A percentile compares a stretch with the other conserved stretches of the same genome.
phyloP scores from a whole-genome alignment of 2,329 filamentous ascomycete species.

The Hypoxylon sp. region DNA sequence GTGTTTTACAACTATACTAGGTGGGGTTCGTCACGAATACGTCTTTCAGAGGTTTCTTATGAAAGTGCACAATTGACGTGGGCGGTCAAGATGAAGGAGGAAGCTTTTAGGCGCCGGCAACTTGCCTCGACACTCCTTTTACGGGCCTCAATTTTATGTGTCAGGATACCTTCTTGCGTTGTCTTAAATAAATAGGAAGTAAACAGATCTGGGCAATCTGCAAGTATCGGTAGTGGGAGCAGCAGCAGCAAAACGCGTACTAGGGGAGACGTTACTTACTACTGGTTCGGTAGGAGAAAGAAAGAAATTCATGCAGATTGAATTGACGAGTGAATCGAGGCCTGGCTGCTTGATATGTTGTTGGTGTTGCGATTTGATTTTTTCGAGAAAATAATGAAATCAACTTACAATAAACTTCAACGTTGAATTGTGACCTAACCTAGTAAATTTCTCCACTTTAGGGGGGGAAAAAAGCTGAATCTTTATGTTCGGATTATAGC shows the following conservation, averaged over 20 bases:
- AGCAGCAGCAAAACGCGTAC: slow-evolving; percentile 8
- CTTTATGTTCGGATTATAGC: slow-evolving; percentile 8
- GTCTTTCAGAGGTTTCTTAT: slow-evolving; percentile 23
- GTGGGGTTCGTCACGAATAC: slow-evolving; percentile 31
- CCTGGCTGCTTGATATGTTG: slow-evolving; percentile 2
- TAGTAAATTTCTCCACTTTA: slow-evolving; percentile 30
- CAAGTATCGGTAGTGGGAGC: slow-evolving; percentile 23
- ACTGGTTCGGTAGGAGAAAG: slow-evolving; percentile 16
- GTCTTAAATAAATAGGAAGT: slow-evolving; percentile 36
- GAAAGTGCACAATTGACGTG: slow-evolving; percentile 28
- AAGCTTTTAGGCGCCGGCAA: slow-evolving; percentile 26
- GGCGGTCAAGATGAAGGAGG: slow-evolving; percentile 5
- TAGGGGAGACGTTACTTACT: slow-evolving; percentile 13
- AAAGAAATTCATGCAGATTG: slow-evolving; percentile 40
- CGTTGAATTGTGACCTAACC: background rate
- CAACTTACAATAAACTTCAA: background rate
- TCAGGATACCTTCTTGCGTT: slow-evolving; percentile 47
- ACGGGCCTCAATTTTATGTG: slow-evolving; percentile 35
- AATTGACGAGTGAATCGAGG: slow-evolving; percentile 31
- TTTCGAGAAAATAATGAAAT: background rate
- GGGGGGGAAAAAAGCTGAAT: background rate
- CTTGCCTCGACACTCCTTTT: slow-evolving; percentile 45
- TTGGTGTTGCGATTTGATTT: background rate
- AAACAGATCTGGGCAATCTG: slow-evolving; percentile 31
- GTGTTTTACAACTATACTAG: slow-evolving; percentile 21